Conservation (phyloP, 192 early-diverging fungal genomes). For the Backusella tarrabulga region DNA sequence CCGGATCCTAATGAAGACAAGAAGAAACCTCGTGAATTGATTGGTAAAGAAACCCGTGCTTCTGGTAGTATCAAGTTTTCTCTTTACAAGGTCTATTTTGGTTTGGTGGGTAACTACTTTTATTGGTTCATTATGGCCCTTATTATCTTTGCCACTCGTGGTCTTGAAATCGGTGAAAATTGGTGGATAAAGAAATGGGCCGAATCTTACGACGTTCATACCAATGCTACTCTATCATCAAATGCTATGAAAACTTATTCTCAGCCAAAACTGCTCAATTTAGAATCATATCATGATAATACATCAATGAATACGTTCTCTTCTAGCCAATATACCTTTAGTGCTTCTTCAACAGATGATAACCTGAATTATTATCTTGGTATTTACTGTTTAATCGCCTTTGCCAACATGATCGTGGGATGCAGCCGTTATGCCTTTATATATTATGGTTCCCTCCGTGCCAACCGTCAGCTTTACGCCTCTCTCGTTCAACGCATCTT, state of each 20-base stretch:
- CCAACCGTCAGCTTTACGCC: conserved; percentile 54
- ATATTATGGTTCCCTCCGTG: conserved; percentile 49
- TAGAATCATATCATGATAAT: no score
- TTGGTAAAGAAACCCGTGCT: conserved; percentile 55
- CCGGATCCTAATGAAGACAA: not conserved
- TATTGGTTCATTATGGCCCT: conserved; percentile 60
- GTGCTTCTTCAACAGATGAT: conserved; percentile 25
- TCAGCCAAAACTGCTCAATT: not conserved
- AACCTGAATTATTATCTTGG: conserved; percentile 54
- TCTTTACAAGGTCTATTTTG: conserved; percentile 79
- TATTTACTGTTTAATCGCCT: conserved; percentile 56
- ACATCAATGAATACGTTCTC: no score
- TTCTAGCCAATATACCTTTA: not conserved
- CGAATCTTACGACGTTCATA: conserved; percentile 8
- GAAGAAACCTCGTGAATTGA: conserved; percentile 37
- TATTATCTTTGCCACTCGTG: conserved; percentile 39
- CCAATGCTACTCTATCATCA: not conserved
- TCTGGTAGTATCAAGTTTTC: conserved; percentile 74
- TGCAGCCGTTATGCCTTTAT: conserved; percentile 26
- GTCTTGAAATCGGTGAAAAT: conserved; percentile 50
- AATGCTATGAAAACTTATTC: not conserved
- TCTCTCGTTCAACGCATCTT: conserved; percentile 57
- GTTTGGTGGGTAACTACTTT: conserved; percentile 53
- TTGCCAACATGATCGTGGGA: conserved; percentile 25
- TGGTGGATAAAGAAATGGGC: conserved; percentile 68